Base-by-base conservation (phyloP, 2,329 filamentous ascomycete species). In the Orbilia blumenaviensis region DNA sequence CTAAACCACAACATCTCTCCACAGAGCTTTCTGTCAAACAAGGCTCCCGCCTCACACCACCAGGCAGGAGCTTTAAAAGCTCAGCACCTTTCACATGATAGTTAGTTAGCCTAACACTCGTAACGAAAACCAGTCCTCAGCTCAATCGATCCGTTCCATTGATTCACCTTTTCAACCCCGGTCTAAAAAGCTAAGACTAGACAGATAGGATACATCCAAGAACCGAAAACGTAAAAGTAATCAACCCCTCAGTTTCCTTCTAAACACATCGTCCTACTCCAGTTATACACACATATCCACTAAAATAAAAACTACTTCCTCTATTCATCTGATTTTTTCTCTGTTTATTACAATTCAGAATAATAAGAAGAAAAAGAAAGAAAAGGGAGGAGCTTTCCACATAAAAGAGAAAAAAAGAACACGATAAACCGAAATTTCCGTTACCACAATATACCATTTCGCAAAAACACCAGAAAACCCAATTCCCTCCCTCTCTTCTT, bases 121-220 rank as follows among this genome's bases (percentile, higher is more conserved):
- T 44, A 16, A 44, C 41, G 41, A 44, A 7, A 5, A 21, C 41
- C 16, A 23, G 6, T 18, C 4, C 8, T 18, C 16, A 34, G 27
- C 16, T 38, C 32, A 56, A 38, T 25, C 16, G 9, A 56, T 56
- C 12, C 16, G 41, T 16, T 56, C 3, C 50, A 56, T 36, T 32
- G 6, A 50, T 32, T n/a, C 23, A 32, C 18, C 21, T 25, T 5
- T 9, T 50, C 14, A 12, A 16, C 25, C 25, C 10, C 25, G 10
- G 9, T 34, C 25, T 34, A 54, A 56, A n/a, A n/a, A 36, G 29
- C 32, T 38, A 32, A 10, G n/a, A 27, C n/a, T n/a, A n/a, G 50
- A 56, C 50, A 56, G 48, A 54, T 10, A 46, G n/a, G 52, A 38
- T 56, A 56, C 52, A 56, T 56, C 32, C 16, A 56, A 56, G 32